Conservation (phyloP, 495 filamentous ascomycete species). For the Trichoderma reesei region DNA sequence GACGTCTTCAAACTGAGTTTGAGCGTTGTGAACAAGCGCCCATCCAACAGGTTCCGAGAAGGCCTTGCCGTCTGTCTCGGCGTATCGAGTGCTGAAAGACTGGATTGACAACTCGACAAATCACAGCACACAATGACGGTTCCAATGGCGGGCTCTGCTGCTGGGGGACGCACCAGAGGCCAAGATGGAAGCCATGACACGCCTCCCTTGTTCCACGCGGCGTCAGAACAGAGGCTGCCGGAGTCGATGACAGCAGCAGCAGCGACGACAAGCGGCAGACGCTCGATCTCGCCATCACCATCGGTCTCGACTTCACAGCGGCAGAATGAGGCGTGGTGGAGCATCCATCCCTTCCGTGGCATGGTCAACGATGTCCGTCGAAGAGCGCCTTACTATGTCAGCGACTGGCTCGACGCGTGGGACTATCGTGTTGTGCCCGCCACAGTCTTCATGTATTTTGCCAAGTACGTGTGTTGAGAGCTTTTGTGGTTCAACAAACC, state of each 20-base stretch:
- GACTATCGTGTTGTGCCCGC: constrained; percentile 74
- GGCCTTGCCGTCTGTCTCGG: background rate
- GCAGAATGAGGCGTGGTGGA: constrained; percentile 42
- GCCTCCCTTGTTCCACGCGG: background rate
- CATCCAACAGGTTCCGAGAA: background rate
- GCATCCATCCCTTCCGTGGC: constrained; percentile 48
- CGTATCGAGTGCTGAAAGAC: background rate
- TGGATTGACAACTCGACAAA: background rate
- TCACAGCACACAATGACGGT: background rate
- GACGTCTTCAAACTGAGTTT: background rate
- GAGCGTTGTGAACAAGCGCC: background rate
- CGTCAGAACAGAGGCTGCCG: background rate
- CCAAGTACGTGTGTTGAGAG: constrained; percentile 54
- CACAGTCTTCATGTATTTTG: constrained; percentile 86
- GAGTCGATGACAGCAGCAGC: background rate
- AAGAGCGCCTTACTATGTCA: constrained; percentile 62
- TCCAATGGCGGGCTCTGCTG: background rate
- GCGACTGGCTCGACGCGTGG: constrained; percentile 77
- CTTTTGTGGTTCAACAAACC: no score
- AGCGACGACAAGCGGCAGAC: background rate
- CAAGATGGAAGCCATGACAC: background rate
- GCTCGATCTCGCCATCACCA: background rate
- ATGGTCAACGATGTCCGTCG: constrained; percentile 68
- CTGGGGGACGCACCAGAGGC: background rate
- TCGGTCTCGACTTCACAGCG: constrained; percentile 8